Base-by-base conservation (phyloP, 371 early-diverging fungal species). In the Sporodiniella umbellata region DNA sequence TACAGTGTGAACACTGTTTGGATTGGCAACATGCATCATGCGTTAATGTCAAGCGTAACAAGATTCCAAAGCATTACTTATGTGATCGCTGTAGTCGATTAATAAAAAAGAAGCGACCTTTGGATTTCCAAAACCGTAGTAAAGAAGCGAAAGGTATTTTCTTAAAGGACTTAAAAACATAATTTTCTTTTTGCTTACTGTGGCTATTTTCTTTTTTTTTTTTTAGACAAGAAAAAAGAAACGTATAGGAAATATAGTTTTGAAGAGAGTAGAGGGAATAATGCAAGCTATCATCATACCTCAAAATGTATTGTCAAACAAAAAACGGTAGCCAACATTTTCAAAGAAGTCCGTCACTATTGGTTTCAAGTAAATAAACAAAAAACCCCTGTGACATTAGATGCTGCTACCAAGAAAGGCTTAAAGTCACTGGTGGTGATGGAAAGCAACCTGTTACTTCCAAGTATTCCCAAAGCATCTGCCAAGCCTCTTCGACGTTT, bases 11-110 rank as follows among this genome's bases (percentile, higher is more conserved):
- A 44, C 70, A 79, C 37, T 98, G 98, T 70, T 60, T 82, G 2
- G 93, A 92, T 1, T 98, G 98, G 98, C 98, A 98, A 63, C 98
- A 98, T 66, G 87, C 85, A 2, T 81, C 80, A 30, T 98, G 98
- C 66, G 87, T 98, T 15, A 61, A 60, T n/a, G 60, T 67, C n/a
- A 62, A 48, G 31, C 75, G 83, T 47, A 72, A 78, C 46, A 76
- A 75, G 45, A 44, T 51, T 31, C 51, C 51, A 23, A 33, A 51
- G 15, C 51, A 51, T 44, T 51, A 51, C 17, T 2, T 43, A 18
- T 51, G 51, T 44, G 12, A 43, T 35, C 33, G 25, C 11, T 51
- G 51, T 17, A 39, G n/a, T 40, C 40, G 40, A 40, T 12, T 40
- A 7, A 19, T 14, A 43, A 35, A 44, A 35, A 51, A 25, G 17